These are phyloP conservation scores for Syncephalastrum racemosum DNA, from an alignment of 371 early-diverging fungal species.

Conservation along the genomic window DNA sequence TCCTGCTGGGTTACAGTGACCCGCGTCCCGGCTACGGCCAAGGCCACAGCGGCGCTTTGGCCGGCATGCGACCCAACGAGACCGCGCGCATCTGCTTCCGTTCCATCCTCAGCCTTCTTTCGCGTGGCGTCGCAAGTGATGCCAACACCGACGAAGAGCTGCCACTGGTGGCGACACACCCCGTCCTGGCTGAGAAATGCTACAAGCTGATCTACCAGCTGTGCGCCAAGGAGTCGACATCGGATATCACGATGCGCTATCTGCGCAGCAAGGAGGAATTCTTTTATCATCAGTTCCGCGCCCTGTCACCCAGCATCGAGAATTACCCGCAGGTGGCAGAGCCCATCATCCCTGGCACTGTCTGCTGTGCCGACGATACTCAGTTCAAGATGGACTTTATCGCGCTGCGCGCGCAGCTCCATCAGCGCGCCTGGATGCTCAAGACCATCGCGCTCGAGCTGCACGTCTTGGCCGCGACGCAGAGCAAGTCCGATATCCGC, in stretches of 20 bases:
- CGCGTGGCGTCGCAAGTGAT: constrained; percentile 42
- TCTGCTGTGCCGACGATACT: constrained; percentile 28
- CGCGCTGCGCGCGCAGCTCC: constrained; percentile 65
- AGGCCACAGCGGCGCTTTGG: background rate
- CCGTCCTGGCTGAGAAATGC: constrained; percentile 84
- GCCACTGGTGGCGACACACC: constrained; percentile 68
- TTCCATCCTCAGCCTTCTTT: constrained; percentile 67
- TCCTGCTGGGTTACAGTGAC: constrained; percentile 70
- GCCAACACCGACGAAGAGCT: constrained; percentile 12
- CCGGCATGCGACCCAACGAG: constrained; percentile 7
- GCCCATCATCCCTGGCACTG: constrained; percentile 15
- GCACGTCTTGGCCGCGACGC: constrained; percentile 48
- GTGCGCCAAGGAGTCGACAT: constrained; percentile 69
- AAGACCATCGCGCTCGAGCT: constrained; percentile 84
- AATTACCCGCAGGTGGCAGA: constrained; percentile 24
- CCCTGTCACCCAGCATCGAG: constrained; percentile 50
- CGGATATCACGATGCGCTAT: constrained; percentile 74
- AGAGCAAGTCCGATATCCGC: constrained; percentile 45
- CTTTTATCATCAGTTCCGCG: constrained; percentile 60
- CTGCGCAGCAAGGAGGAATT: constrained; percentile 81
- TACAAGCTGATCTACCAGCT: constrained; percentile 82
- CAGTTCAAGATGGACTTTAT: constrained; percentile 44
- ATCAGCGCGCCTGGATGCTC: constrained; percentile 90
- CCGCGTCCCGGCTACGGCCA: background rate
- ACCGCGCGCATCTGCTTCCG: constrained; percentile 61